Evolutionary conservation across 352 stramenopile genomes (phyloP), one percentile per base, ranked within the genome.

Genomic region (Elongisporangium undulatum): DNA sequence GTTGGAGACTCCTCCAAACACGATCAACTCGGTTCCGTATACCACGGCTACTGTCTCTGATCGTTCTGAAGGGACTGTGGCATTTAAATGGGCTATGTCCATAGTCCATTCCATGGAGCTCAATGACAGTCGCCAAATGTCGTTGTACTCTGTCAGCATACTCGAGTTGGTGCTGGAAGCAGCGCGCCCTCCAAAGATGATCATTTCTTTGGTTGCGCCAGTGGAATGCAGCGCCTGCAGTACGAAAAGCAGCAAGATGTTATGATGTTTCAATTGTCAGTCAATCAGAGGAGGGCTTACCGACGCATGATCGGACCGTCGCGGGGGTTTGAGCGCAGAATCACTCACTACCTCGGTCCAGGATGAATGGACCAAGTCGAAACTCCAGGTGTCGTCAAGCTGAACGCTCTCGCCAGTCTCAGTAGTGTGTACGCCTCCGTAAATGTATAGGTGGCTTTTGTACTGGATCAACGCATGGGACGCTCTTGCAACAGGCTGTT

Each of bases 1-100:
- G 56, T 91, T 89, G 1, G 74, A 64, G 48, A 91, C 89, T 7
- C 82, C 82, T 13, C 82, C 82, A 53, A 86, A 91, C 16, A 91
- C 66, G 59, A 78, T 75, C 23, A 91, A 63, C 54, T 73, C 64
- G 34, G 79, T 63, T 13, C 80, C 63, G 49, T 85, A 62, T 21
- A 84, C 63, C 4, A 87, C 77, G 1, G 73, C 55, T 1, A 69
- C 77, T 2, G 79, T 70, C 48, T 91, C 82, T 0, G 79, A 89
- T 34, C 82, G 67, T 17, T 69, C 45, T 1, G 67, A 58, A 7
- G 81, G 81, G 29, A 15, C 54, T 15, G 59, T 23, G 24, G 56
- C 65, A 8, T 54, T 56, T 15, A 41, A 41, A 34, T 3, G 3
- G 24, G 24, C 24, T 15, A 15, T 15, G 29, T 41, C 29, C 29